Conservation (phyloP, 306 rosid species). For the Lathyrus aphaca region DNA sequence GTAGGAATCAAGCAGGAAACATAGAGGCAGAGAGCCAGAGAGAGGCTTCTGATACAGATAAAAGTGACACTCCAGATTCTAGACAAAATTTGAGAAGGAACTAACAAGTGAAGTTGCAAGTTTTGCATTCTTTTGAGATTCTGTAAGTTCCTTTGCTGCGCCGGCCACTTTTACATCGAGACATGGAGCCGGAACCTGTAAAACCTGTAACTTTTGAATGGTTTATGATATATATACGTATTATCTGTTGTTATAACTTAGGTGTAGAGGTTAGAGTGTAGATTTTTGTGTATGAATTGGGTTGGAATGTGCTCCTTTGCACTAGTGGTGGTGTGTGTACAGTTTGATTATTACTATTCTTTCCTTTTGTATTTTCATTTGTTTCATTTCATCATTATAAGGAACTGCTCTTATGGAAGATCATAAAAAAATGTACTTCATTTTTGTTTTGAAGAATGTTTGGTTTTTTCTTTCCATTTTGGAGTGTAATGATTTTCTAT, state of each 20-base stretch:
- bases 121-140: slow-evolving; percentile 47
- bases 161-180: too few species aligned
- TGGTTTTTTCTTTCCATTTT: too few species aligned
- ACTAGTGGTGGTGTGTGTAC: slow-evolving; percentile 52
- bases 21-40: slow-evolving; percentile 43
- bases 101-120: slow-evolving; percentile 36
- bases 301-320: slow-evolving; percentile 41
- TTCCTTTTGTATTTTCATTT: slow-evolving; percentile 34
- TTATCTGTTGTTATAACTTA: slow-evolving; percentile 37
- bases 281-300: slow-evolving; percentile 46
- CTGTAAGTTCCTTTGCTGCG: slow-evolving; percentile 33
- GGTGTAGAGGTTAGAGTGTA: slow-evolving; percentile 54
- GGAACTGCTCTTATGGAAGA: slow-evolving; percentile 24
- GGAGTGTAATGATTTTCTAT: too few species aligned
- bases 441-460: background rate
- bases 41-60: slow-evolving; percentile 60
- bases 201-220: slow-evolving; percentile 39
- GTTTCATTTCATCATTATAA: slow-evolving; percentile 30
- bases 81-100: slow-evolving; percentile 47
- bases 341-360: slow-evolving; percentile 36
- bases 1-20: slow-evolving; percentile 58
- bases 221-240: slow-evolving; percentile 31
- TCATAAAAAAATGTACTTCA: background rate
- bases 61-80: slow-evolving; percentile 51
- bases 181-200: slow-evolving; percentile 32